phyloP scores from a whole-genome alignment of 306 rosid genomes.

The Aeschynomene evenia region DNA sequence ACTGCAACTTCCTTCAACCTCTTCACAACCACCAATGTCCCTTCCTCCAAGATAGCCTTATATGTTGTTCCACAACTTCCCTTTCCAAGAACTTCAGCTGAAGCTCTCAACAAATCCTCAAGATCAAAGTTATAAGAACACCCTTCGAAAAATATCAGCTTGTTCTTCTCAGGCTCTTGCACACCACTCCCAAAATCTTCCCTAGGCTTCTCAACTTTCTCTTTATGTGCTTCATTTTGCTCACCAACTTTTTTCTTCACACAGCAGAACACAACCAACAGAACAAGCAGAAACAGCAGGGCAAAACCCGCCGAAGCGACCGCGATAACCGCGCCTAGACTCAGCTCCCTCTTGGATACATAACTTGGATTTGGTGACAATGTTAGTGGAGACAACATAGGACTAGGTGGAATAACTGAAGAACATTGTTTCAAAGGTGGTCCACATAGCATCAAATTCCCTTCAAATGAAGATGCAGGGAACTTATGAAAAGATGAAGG shows the following conservation, averaged over 20 bases:
- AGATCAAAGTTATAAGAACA: slow-evolving; percentile 68
- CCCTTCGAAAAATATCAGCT: slow-evolving; percentile 58
- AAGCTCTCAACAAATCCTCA: slow-evolving; percentile 77
- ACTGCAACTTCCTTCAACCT: slow-evolving; percentile 63
- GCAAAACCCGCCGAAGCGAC: slow-evolving; percentile 43
- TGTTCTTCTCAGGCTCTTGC: slow-evolving; percentile 75
- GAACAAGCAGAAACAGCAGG: slow-evolving; percentile 39
- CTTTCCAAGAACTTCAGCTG: slow-evolving; percentile 84
- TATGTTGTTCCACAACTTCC: slow-evolving; percentile 83
- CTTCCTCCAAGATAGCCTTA: slow-evolving; percentile 77
- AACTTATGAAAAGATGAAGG: slow-evolving; percentile 59
- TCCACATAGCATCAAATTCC: slow-evolving; percentile 72
- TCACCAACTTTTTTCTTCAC: slow-evolving; percentile 47
- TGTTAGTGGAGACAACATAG: slow-evolving; percentile 30
- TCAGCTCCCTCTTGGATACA: slow-evolving; percentile 46
- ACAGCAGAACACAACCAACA: slow-evolving; percentile 45
- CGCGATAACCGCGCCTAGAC: slow-evolving; percentile 49
- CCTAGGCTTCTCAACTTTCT: slow-evolving; percentile 53
- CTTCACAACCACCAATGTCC: slow-evolving; percentile 69
- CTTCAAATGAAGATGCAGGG: slow-evolving; percentile 62
- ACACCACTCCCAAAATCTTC: slow-evolving; percentile 79
- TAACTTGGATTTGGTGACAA: slow-evolving; percentile 34
- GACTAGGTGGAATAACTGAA: slow-evolving; percentile 36
- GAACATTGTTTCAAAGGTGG: slow-evolving; percentile 60
- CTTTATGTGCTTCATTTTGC: slow-evolving; percentile 34